Base-by-base conservation (phyloP, 176 grass and related monocot species). In the Lolium multiflorum region DNA sequence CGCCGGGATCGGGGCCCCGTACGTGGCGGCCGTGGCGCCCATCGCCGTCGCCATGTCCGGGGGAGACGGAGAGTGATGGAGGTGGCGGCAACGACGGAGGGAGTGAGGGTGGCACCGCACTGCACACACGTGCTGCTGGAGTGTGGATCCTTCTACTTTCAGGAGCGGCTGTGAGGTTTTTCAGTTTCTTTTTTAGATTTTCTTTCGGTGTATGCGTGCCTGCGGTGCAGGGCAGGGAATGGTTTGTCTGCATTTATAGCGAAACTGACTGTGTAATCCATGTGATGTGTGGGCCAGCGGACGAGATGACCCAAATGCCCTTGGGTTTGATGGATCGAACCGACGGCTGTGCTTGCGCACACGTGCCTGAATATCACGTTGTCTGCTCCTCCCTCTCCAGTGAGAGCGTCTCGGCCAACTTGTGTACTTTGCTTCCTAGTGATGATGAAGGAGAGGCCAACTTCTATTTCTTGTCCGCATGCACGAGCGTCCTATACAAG, bases 21-120 rank as follows among this genome's bases (percentile, higher is more conserved):
- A 48, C 17, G 79, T 11, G 78, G 76, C 61, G 15, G 82, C 84
- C 37, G 85, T 82, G n/a, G 90, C 43, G 43, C 82, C 85, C 86
- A 92, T 92, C 43, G 80, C 84, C 87, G 85, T 89, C 60, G 94
- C 91, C 90, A 89, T 91, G 57, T 37, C 76, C 22, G 78, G 48
- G 46, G 16, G 25, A 22, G 57, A 2, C 7, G n/a, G 9, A 62
- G 2, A n/a, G 54, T 39, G 46, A 68, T 41, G 18, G 63, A 25
- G 14, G 62, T 31, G 68, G 85, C 7, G 71, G 24, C 46, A 39
- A 64, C 81, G 72, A 80, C 75, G 85, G 85, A 25, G 57, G 37
- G 21, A 7, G 78, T 37, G 87, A 12, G 81, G 52, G 6, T 60
- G 81, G 46, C 73, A 28, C 48, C 15, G 7, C 71, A 13, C 28